Conservation (phyloP, 2,329 filamentous ascomycete genomes). For the Aspergillus persii region DNA sequence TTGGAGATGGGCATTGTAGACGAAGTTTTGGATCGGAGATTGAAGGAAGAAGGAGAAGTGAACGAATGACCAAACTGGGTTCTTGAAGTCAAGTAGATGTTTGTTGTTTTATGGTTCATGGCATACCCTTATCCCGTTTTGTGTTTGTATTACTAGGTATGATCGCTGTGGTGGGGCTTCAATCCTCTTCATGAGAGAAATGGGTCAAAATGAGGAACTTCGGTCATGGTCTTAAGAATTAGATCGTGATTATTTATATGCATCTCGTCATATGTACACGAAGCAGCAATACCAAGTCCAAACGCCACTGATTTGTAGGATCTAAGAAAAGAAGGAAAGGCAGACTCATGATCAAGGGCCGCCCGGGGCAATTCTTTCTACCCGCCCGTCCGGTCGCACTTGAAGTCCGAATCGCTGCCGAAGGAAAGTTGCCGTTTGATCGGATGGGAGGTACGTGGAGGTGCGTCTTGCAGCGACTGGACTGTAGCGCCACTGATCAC, state of each 20-base stretch:
- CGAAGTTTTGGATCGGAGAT: conserved; percentile 65
- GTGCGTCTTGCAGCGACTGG: conserved; percentile 22
- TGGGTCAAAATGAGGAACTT: neutral
- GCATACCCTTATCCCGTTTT: conserved; percentile 8
- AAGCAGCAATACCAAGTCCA: neutral
- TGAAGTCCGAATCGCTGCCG: conserved; percentile 39
- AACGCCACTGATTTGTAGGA: neutral
- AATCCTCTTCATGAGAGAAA: neutral
- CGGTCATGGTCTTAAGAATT: neutral
- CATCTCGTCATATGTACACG: conserved; percentile 9
- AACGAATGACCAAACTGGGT: conserved; percentile 9
- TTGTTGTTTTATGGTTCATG: conserved; percentile 9
- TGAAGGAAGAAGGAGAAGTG: conserved; percentile 27
- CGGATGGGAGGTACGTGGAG: conserved; percentile 28
- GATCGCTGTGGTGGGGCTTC: neutral
- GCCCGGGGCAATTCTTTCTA: conserved; percentile 30
- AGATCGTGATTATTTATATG: neutral
- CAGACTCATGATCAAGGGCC: conserved; percentile 7
- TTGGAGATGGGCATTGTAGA: conserved; percentile 89
- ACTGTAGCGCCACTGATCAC: conserved; percentile 40
- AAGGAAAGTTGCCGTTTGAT: conserved; percentile 37
- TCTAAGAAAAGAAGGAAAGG: neutral
- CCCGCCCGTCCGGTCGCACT: conserved; percentile 33
- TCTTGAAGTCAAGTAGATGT: conserved; percentile 12
- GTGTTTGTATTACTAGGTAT: conserved; percentile 9